Conservation (phyloP, 2,329 filamentous ascomycete genomes). For the Ceratocystis diversiconidia region DNA sequence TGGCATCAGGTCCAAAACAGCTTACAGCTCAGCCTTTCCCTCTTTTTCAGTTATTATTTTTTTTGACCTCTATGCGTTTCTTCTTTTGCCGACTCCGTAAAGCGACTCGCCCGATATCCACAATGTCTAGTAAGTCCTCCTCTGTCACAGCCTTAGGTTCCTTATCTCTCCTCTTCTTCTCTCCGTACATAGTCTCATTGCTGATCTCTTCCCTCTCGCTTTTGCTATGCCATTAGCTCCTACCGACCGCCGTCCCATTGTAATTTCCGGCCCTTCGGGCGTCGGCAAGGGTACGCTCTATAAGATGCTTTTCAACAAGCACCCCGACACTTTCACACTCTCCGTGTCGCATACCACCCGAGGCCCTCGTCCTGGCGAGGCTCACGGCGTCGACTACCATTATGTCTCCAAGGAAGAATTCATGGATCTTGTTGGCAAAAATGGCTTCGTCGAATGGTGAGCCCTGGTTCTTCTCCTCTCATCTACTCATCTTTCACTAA, state of each 20-base stretch:
- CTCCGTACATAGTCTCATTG: not conserved
- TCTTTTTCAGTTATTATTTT: not conserved
- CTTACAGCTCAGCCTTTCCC: not conserved
- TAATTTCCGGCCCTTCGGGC: slow-evolving; percentile 68
- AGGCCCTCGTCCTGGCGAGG: slow-evolving; percentile 57
- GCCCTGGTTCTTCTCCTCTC: not conserved
- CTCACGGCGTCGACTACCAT: slow-evolving; percentile 67
- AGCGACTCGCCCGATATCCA: slow-evolving; percentile 11
- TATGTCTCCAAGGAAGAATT: slow-evolving; percentile 57
- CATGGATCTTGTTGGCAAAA: slow-evolving; percentile 47
- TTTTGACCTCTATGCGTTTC: slow-evolving; percentile 10
- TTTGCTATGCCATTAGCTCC: slow-evolving; percentile 21
- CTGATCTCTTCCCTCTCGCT: slow-evolving; percentile 18
- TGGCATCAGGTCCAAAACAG: not conserved
- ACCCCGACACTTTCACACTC: slow-evolving; percentile 38
- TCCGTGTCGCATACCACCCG: slow-evolving; percentile 69
- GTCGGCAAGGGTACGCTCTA: slow-evolving; percentile 72
- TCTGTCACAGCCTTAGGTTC: not conserved
- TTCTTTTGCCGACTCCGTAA: slow-evolving; percentile 9
- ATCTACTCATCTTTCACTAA: not conserved
- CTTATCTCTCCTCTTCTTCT: not conserved
- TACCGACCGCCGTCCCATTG: slow-evolving; percentile 48
- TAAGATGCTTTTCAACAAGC: slow-evolving; percentile 48
- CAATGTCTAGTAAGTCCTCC: slow-evolving; percentile 15
- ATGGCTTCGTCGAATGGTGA: slow-evolving; percentile 60